A percentile compares a stretch with the other conserved stretches of the same genome.
Evolutionary conservation across 192 early-diverging fungal genomes (phyloP).

Genomic region (Podila epigama): DNA sequence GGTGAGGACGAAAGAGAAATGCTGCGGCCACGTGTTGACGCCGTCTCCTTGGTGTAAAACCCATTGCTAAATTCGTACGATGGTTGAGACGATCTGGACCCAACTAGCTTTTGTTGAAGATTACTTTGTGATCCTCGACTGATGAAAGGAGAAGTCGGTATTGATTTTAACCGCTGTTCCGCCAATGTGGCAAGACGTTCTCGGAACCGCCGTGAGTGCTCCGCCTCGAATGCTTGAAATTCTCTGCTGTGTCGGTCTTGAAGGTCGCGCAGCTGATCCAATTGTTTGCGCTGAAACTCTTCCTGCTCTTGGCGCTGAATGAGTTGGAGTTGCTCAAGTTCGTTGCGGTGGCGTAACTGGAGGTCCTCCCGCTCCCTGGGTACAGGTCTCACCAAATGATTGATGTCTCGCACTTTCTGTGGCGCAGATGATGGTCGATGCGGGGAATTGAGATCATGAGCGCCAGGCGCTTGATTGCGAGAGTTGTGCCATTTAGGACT

Average conservation of each 20-base stretch:
- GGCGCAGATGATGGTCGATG: background rate
- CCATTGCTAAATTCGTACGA: constrained; percentile 35
- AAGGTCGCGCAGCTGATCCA: constrained; percentile 42
- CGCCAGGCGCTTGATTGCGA: background rate
- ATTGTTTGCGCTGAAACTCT: constrained; percentile 39
- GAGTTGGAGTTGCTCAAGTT: constrained; percentile 32
- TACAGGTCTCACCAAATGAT: background rate
- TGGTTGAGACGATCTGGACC: background rate
- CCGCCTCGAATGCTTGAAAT: constrained; percentile 21
- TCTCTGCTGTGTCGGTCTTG: constrained; percentile 31
- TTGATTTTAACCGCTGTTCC: constrained; percentile 20
- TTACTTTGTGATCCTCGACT: constrained; percentile 3
- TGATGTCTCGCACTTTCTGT: background rate
- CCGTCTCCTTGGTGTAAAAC: constrained; percentile 6
- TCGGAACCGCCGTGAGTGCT: constrained; percentile 5
- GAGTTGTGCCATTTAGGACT: background rate
- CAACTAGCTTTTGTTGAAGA: background rate
- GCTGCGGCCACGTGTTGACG: background rate
- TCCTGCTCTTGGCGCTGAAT: constrained; percentile 44
- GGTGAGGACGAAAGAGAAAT: background rate
- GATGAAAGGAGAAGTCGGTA: too few relatives aligned
- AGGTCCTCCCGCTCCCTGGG: constrained; percentile 17
- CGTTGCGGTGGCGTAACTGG: constrained; percentile 26
- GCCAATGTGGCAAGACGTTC: constrained; percentile 13
- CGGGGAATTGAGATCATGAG: background rate